phyloP scores from a whole-genome alignment of 805 yeast species.

The Naumovozyma dairenensis region DNA sequence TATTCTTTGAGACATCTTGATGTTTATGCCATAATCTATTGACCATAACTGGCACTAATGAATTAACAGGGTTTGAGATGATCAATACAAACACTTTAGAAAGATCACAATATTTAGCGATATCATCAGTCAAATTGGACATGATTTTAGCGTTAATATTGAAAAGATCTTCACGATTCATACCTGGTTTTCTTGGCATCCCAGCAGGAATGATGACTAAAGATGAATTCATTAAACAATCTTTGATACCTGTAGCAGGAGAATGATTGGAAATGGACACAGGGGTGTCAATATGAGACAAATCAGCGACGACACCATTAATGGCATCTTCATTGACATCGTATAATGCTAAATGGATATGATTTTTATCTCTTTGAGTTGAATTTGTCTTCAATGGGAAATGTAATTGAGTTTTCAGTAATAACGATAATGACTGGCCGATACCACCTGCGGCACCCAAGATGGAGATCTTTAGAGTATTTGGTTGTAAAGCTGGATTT shows the following conservation, averaged over 20 bases:
- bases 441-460: constrained; percentile 93
- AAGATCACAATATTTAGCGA: constrained; percentile 47
- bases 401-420: constrained; percentile 46
- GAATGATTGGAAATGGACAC: constrained; percentile 50
- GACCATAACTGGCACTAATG: constrained; percentile 83
- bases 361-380: constrained; percentile 29
- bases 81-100: constrained; percentile 72
- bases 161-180: constrained; percentile 87
- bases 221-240: constrained; percentile 19
- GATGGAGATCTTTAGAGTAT: constrained; percentile 57
- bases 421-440: constrained; percentile 83
- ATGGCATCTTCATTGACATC: constrained; percentile 58
- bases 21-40: constrained; percentile 55
- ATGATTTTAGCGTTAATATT: constrained; percentile 77
- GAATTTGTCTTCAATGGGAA: constrained; percentile 22
- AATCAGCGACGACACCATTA: constrained; percentile 83
- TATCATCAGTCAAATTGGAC: constrained; percentile 59
- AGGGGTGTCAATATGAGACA: constrained; percentile 71
- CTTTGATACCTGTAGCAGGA: constrained; percentile 35
- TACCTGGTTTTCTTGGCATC: constrained; percentile 88
- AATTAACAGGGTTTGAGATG: constrained; percentile 90
- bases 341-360: constrained; percentile 49
- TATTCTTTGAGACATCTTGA: constrained; percentile 29
- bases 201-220: constrained; percentile 60
- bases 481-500: constrained; percentile 2